Conservation (phyloP, 1,284 basidiomycete species). For the Boletus austroedulis region DNA sequence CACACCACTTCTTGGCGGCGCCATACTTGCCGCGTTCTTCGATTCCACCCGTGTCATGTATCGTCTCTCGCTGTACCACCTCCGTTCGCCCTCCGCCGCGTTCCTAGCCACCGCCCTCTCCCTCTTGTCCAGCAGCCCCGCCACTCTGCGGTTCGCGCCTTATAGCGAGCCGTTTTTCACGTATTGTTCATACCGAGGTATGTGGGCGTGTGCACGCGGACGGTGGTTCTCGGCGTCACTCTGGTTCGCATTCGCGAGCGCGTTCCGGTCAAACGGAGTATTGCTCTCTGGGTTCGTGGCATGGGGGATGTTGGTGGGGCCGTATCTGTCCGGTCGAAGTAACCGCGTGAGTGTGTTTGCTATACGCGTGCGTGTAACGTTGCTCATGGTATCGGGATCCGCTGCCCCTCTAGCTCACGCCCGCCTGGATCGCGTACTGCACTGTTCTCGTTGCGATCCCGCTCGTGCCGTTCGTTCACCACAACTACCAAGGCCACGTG, state of each 20-base stretch:
- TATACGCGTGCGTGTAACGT: background rate
- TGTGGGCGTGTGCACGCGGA: conserved; percentile 53
- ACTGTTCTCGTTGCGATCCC: conserved; percentile 45
- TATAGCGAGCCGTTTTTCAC: conserved; percentile 89
- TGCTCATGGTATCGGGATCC: too few species aligned
- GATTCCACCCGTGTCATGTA: conserved; percentile 60
- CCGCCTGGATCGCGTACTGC: conserved; percentile 36
- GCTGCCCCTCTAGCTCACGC: conserved; percentile 39
- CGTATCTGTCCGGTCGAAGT: conserved; percentile 39
- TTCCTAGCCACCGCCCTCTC: conserved; percentile 65
- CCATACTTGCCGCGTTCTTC: conserved; percentile 43
- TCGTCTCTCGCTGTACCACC: conserved; percentile 52
- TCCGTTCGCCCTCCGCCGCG: conserved; percentile 56
- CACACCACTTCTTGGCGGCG: conserved; percentile 37
- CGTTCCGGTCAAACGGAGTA: conserved; percentile 82
- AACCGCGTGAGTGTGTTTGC: conserved; percentile 20
- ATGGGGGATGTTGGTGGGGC: conserved; percentile 63
- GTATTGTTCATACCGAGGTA: conserved; percentile 73
- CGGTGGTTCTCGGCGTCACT: conserved; percentile 56
- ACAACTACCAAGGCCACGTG: conserved; percentile 66
- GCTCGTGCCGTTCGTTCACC: conserved; percentile 63
- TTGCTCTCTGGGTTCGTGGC: conserved; percentile 72
- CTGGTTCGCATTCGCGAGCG: conserved; percentile 63
- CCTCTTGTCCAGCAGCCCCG: conserved; percentile 78
- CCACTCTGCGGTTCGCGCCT: conserved; percentile 65